A percentile compares a stretch with the other conserved stretches of the same genome.
These are phyloP conservation scores for Phylloporus scabripes DNA, from an alignment of 768 basidiomycete genomes.

Conservation along the genomic window DNA sequence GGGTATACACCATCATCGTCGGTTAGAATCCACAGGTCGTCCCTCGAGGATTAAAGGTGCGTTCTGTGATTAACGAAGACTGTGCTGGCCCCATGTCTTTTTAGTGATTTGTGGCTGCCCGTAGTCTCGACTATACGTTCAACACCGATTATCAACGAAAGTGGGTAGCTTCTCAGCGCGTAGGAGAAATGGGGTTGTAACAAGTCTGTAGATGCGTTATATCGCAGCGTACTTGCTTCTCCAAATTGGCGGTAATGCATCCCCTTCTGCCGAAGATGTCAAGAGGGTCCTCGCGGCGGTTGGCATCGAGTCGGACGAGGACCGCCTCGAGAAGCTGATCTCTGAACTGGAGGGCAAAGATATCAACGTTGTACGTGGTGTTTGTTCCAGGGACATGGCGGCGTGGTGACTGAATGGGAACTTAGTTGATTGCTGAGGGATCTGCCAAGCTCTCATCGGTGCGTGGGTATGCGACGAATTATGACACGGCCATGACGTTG, in stretches of 20 bases:
- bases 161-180: slow-evolving; percentile 28
- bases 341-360: slow-evolving; percentile 90
- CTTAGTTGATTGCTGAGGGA: slow-evolving; percentile 86
- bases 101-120: slow-evolving; percentile 92
- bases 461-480: slow-evolving; percentile 26
- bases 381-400: not conserved
- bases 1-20: slow-evolving; percentile 37
- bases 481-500: slow-evolving; percentile 4
- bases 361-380: slow-evolving; percentile 61
- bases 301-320: slow-evolving; percentile 84
- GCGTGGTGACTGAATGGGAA: slow-evolving; percentile 3
- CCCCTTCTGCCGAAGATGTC: slow-evolving; percentile 81
- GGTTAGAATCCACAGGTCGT: slow-evolving; percentile 95
- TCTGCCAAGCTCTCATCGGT: slow-evolving; percentile 92
- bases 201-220: slow-evolving; percentile 66
- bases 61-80: not conserved
- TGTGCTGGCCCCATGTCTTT: slow-evolving; percentile 10
- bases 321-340: slow-evolving; percentile 75
- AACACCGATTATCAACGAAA: slow-evolving; percentile 35
- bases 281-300: slow-evolving; percentile 81
- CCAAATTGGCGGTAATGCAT: slow-evolving; percentile 86
- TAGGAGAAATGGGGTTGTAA: not conserved
- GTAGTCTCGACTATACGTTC: slow-evolving; percentile 35
- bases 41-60: slow-evolving; percentile 81
- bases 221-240: slow-evolving; percentile 97